These are phyloP conservation scores for Dactylellina cionopaga DNA, from an alignment of 2,329 filamentous ascomycete species.

Conservation along the genomic window DNA sequence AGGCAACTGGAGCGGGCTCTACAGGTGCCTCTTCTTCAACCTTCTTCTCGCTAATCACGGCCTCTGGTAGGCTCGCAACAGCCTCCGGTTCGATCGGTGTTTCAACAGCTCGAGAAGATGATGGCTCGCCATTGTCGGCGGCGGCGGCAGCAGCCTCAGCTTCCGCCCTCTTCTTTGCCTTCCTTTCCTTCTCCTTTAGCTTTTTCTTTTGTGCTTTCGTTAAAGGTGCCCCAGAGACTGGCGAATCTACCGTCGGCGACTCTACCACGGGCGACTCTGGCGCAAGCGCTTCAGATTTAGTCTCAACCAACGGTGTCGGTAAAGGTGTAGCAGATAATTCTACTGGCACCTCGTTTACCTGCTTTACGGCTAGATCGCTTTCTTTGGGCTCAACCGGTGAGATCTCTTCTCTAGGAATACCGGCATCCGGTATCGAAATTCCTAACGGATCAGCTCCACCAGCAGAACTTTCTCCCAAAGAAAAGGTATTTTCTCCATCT, in stretches of 20 bases:
- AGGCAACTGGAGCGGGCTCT: conserved; percentile 3
- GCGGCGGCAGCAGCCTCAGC: conserved; percentile 23
- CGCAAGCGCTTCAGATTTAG: no score
- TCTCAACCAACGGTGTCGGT: no score
- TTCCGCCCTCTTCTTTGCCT: conserved; percentile 31
- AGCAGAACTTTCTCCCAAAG: conserved; percentile 16
- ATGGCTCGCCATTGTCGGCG: conserved; percentile 16
- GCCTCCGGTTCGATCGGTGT: neutral
- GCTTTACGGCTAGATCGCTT: neutral
- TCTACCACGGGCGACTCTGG: conserved; percentile 21
- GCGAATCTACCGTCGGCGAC: conserved; percentile 11
- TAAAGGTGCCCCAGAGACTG: conserved; percentile 9
- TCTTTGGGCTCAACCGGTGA: conserved; percentile 13
- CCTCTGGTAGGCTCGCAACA: conserved; percentile 25
- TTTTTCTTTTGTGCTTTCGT: conserved; percentile 37
- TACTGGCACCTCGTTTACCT: conserved; percentile 7
- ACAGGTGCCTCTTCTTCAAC: neutral
- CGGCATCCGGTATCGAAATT: conserved; percentile 48
- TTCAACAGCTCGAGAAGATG: neutral
- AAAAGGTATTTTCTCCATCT: conserved; percentile 24
- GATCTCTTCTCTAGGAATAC: conserved; percentile 17
- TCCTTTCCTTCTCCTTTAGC: conserved; percentile 39
- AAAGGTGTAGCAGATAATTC: conserved; percentile 21
- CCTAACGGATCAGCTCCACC: conserved; percentile 14
- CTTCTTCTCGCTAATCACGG: neutral